Conservation (phyloP, 2,329 filamentous ascomycete species). For the Mycosphaerella sp. region DNA sequence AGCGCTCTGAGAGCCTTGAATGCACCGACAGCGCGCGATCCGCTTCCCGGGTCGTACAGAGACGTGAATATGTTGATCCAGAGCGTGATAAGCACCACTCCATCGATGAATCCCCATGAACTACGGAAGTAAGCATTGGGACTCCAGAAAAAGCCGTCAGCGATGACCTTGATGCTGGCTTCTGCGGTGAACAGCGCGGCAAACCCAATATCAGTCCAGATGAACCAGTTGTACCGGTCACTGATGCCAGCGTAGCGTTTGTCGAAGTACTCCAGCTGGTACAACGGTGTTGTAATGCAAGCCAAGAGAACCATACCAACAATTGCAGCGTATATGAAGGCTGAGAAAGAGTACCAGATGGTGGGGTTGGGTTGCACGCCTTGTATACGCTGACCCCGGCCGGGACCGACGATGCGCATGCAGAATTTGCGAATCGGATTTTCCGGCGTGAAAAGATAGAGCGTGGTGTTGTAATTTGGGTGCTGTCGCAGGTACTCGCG, state of each 20-base stretch:
- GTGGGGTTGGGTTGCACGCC: slow-evolving; percentile 83
- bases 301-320: slow-evolving; percentile 97
- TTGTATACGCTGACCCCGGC: slow-evolving; percentile 78
- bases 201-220: slow-evolving; percentile 88
- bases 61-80: slow-evolving; percentile 92
- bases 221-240: slow-evolving; percentile 76
- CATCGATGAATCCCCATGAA: slow-evolving; percentile 95
- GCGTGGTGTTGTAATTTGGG: slow-evolving; percentile 84
- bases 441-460: slow-evolving; percentile 75
- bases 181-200: slow-evolving; percentile 80
- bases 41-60: slow-evolving; percentile 70
- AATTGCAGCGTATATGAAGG: slow-evolving; percentile 87
- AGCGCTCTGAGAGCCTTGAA: slow-evolving; percentile 95
- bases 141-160: slow-evolving; percentile 92
- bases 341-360: slow-evolving; percentile 88
- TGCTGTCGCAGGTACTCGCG: slow-evolving; percentile 82
- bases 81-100: slow-evolving; percentile 79
- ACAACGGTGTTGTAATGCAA: slow-evolving; percentile 88
- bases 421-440: slow-evolving; percentile 77
- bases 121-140: slow-evolving; percentile 96
- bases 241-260: slow-evolving; percentile 23
- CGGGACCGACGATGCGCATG: slow-evolving; percentile 84
- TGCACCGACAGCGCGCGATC: slow-evolving; percentile 86
- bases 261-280: slow-evolving; percentile 77
- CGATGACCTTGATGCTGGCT: slow-evolving; percentile 84